Percentiles rank a stretch among this genome's conserved stretches.
These are phyloP conservation scores for Candida schatavii DNA, from an alignment of 805 yeast genomes.

Conservation along the genomic window DNA sequence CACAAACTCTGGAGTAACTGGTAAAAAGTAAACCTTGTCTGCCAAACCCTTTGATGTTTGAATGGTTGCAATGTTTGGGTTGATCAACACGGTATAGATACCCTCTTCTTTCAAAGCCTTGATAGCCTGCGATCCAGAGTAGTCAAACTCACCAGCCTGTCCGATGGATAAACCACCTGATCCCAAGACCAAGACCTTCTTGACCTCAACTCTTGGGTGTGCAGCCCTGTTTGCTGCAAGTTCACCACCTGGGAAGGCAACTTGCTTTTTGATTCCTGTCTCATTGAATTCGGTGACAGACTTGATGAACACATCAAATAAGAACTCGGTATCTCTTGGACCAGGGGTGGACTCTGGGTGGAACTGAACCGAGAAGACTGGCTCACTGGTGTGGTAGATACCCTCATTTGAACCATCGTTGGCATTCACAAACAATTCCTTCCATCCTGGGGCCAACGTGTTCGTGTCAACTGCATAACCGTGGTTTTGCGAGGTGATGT, in stretches of 20 bases:
- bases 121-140: constrained; percentile 98
- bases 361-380: constrained; percentile 96
- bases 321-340: constrained; percentile 97
- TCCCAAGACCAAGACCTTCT: constrained; percentile 91
- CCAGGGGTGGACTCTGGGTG: constrained; percentile 99
- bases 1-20: constrained; percentile 96
- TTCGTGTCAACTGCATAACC: constrained; percentile 93
- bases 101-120: constrained; percentile 98
- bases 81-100: constrained; percentile 90
- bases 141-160: constrained; percentile 99
- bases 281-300: constrained; percentile 66
- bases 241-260: constrained; percentile 88
- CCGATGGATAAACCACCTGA: constrained; percentile 98
- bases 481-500: constrained; percentile 98
- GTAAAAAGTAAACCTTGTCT: constrained; percentile 95
- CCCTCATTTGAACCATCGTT: constrained; percentile 99
- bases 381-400: constrained; percentile 83
- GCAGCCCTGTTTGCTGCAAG: constrained; percentile 69
- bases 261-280: constrained; percentile 61
- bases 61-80: constrained; percentile 97
- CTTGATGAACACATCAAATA: constrained; percentile 88
- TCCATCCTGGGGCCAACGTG: constrained; percentile 79
- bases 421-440: constrained; percentile 90
- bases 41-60: constrained; percentile 98
- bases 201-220: constrained; percentile 77